A percentile compares a stretch with the other conserved stretches of the same genome.
Conservation (phyloP, 805 yeast genomes). For the Metschnikowia peoriensis region DNA sequence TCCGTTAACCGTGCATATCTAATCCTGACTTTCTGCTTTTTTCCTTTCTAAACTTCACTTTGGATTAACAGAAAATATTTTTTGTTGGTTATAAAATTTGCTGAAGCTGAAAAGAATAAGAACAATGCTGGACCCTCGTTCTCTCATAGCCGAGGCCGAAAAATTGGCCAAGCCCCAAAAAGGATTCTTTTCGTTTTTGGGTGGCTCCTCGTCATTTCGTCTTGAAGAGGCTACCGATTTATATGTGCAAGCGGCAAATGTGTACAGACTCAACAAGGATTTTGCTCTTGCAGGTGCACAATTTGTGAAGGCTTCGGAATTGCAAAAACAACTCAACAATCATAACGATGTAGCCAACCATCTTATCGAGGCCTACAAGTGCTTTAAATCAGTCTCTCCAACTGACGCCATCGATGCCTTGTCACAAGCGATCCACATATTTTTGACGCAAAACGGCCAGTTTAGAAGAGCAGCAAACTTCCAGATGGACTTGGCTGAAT, state of each 20-base stretch:
- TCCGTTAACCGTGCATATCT: too few relatives aligned
- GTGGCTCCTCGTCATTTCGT: slow-evolving; percentile 62
- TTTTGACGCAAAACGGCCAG: slow-evolving; percentile 82
- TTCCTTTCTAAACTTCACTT: too few relatives aligned
- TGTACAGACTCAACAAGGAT: slow-evolving; percentile 74
- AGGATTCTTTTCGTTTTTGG: slow-evolving; percentile 63
- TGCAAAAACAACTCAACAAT: slow-evolving; percentile 69
- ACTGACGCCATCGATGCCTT: slow-evolving; percentile 75
- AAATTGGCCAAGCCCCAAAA: slow-evolving; percentile 54
- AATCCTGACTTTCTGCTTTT: too few relatives aligned
- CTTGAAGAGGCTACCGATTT: slow-evolving; percentile 92
- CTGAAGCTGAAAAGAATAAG: too few relatives aligned
- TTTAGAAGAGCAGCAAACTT: slow-evolving; percentile 95
- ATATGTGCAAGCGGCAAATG: slow-evolving; percentile 91
- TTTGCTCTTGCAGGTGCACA: slow-evolving; percentile 73
- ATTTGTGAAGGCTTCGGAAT: slow-evolving; percentile 81
- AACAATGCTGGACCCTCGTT: slow-evolving; percentile 36
- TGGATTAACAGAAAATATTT: too few relatives aligned
- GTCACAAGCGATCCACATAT: slow-evolving; percentile 73
- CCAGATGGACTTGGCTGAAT: slow-evolving; percentile 84
- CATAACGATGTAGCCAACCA: slow-evolving; percentile 92
- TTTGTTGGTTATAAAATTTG: too few relatives aligned
- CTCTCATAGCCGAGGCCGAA: slow-evolving; percentile 44
- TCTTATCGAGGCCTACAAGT: slow-evolving; percentile 67
- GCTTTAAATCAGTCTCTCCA: slow-evolving; percentile 73